phyloP scores from a whole-genome alignment of 805 yeast species.

The Danielozyma ontarioensis region DNA sequence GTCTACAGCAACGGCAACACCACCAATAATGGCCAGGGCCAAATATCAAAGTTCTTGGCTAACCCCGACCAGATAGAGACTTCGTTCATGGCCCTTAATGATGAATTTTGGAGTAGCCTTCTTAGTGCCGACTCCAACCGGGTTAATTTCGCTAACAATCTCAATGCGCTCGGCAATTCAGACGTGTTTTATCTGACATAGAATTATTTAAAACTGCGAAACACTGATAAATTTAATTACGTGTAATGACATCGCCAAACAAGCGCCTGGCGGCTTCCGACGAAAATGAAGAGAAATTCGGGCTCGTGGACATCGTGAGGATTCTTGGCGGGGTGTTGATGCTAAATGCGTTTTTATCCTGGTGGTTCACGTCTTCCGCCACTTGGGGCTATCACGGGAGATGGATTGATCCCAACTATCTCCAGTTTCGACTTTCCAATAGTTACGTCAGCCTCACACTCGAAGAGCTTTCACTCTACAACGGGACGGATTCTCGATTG shows the following conservation, averaged over 20 bases:
- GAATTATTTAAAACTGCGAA: too few species aligned
- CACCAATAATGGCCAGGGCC: slow-evolving; percentile 7
- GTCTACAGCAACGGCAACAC: slow-evolving; percentile 1
- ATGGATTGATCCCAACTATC: slow-evolving; percentile 40
- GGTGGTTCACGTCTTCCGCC: slow-evolving; percentile 50
- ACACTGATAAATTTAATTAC: too few species aligned
- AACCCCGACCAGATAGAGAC: slow-evolving; percentile 37
- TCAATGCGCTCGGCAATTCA: too few species aligned
- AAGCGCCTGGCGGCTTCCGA: slow-evolving; percentile 1
- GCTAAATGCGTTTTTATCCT: slow-evolving; percentile 46
- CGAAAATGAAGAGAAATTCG: slow-evolving; percentile 16
- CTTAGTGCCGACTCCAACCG: slow-evolving; percentile 31
- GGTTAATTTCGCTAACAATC: slow-evolving; percentile 22
- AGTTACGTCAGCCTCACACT: slow-evolving; percentile 30
- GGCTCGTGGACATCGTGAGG: slow-evolving; percentile 38
- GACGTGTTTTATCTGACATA: not conserved
- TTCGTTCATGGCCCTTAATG: slow-evolving; percentile 53
- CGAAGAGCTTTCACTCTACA: slow-evolving; percentile 42
- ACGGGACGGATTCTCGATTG: slow-evolving; percentile 42
- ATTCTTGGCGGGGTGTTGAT: slow-evolving; percentile 42
- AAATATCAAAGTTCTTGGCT: slow-evolving; percentile 6
- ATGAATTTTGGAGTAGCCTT: slow-evolving; percentile 68
- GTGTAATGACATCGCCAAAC: slow-evolving; percentile 1
- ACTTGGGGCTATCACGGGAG: slow-evolving; percentile 61
- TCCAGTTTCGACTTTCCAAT: slow-evolving; percentile 17